These are phyloP conservation scores for Stylonectria norvegica DNA, from an alignment of 2,329 filamentous ascomycete species.

Conservation along the genomic window DNA sequence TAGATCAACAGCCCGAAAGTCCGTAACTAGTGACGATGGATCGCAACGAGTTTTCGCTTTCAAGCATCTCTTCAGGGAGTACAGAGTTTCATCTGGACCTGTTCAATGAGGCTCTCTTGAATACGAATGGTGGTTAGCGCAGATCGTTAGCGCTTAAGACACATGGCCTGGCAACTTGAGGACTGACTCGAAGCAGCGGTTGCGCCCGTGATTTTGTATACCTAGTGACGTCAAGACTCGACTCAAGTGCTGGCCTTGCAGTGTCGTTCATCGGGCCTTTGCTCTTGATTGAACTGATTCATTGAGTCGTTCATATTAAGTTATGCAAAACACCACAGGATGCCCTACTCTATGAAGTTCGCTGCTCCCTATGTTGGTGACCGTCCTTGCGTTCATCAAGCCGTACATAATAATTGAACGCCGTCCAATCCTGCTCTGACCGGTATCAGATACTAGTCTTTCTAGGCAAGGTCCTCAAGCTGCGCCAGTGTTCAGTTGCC, in stretches of 20 bases:
- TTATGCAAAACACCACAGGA: not conserved
- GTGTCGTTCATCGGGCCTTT: no score
- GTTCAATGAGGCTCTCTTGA: slow-evolving; percentile 8
- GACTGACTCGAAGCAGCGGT: no score
- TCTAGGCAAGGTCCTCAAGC: slow-evolving; percentile 8
- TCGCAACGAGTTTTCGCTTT: no score
- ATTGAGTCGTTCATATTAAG: not conserved
- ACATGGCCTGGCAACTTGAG: no score
- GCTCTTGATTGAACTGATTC: not conserved
- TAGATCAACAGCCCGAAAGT: not conserved
- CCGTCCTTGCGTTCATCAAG: slow-evolving; percentile 19
- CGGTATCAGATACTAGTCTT: slow-evolving; percentile 14
- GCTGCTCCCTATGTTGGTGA: no score
- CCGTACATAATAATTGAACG: slow-evolving; percentile 24
- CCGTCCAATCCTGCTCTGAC: slow-evolving; percentile 17
- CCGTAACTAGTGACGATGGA: not conserved
- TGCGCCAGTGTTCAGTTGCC: slow-evolving; percentile 16
- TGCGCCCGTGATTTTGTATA: no score
- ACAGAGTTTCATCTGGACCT: not conserved
- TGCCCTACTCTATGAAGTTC: slow-evolving; percentile 1
- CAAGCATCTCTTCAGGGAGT: not conserved
- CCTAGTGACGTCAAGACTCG: no score
- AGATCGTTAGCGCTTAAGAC: not conserved
- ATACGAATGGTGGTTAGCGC: slow-evolving; percentile 24
- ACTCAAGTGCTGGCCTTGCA: no score